phyloP scores from a whole-genome alignment of 768 basidiomycete species.

The Russula foetens region DNA sequence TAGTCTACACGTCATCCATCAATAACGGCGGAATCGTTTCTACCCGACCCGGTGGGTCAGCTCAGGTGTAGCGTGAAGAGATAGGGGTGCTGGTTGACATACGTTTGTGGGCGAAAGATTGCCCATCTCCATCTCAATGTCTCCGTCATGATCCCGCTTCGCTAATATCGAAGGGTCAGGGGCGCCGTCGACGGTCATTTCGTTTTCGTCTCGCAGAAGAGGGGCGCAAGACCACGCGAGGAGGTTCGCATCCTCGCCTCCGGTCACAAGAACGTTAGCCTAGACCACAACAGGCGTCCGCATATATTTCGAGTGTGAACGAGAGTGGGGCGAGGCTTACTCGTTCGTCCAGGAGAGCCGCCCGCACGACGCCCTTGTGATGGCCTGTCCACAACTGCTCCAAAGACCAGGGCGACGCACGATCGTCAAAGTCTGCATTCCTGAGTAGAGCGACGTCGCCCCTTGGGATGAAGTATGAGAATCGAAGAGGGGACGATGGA shows the following conservation, averaged over 20 bases:
- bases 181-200: constrained; percentile 1
- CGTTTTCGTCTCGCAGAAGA: constrained; percentile 1
- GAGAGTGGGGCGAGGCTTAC: constrained; percentile 19
- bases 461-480: constrained; percentile 14
- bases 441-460: constrained; percentile 28
- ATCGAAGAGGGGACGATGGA: not conserved
- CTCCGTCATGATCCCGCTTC: constrained; percentile 19
- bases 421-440: constrained; percentile 22
- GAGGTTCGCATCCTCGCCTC: constrained; percentile 30
- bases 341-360: constrained; percentile 28
- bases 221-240: constrained; percentile 26
- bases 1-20: not conserved
- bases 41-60: not conserved
- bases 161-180: not conserved
- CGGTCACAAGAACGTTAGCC: constrained; percentile 30
- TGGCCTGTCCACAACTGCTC: constrained; percentile 25
- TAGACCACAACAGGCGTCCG: not conserved
- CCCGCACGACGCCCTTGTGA: constrained; percentile 29
- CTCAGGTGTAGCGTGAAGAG: not conserved
- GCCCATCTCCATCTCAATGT: constrained; percentile 16
- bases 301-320: not conserved
- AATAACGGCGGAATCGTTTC: constrained; percentile 7
- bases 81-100: not conserved
- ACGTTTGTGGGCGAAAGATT: constrained; percentile 4
- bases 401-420: constrained; percentile 24